Base-by-base conservation (phyloP, 148 eudicot species). In the Spergularia bocconei region DNA sequence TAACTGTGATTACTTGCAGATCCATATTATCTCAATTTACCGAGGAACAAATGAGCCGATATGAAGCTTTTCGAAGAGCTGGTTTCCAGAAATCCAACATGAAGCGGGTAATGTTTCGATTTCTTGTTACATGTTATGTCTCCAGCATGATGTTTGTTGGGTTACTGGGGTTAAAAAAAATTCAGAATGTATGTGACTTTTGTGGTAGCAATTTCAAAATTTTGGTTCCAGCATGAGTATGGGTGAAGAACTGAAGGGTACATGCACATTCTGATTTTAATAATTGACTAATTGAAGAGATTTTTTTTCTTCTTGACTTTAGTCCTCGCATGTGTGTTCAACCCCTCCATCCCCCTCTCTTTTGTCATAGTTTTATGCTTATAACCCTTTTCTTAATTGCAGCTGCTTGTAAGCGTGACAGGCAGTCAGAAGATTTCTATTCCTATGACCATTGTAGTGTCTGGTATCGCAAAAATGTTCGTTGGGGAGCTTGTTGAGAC, bases 391-490 rank as follows among this genome's bases (percentile, higher is more conserved):
- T 70, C 70, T 67, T 85, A 0, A 69, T 16, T 85, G 85, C 87
- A 94, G 97, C 78, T 95, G 82, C 84, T 95, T 51, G 88, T 80
- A 48, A 95, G 93, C 85, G 79, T 95, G 57, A 92, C 92, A 7
- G 97, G 97, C 77, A 95, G 92, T 78, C 87, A 90, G 72, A 95
- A 92, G 86, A 89, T 95, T 41, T 90, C 96, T 56, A 41, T 87
- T 54, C 99, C 92, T 53, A 90, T 90, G 96, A 92, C 96, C 14
- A 95, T 95, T 77, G 98, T 88, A 79, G 96, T 89, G 69, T 91
- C 98, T 13, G 96, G 98, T 72, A 95, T 95, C 67, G 96, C 97
- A 81, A 95, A 95, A 73, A 91, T 95, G 92, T 95, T 90, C 84
- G 96, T 92, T 63, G 97, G 99, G 53, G 99, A 95, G 82, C 91